Evolutionary conservation across 2,329 filamentous ascomycete genomes (phyloP), one percentile per base, ranked within the genome.

Genomic region (Fusarium sulawesiense): DNA sequence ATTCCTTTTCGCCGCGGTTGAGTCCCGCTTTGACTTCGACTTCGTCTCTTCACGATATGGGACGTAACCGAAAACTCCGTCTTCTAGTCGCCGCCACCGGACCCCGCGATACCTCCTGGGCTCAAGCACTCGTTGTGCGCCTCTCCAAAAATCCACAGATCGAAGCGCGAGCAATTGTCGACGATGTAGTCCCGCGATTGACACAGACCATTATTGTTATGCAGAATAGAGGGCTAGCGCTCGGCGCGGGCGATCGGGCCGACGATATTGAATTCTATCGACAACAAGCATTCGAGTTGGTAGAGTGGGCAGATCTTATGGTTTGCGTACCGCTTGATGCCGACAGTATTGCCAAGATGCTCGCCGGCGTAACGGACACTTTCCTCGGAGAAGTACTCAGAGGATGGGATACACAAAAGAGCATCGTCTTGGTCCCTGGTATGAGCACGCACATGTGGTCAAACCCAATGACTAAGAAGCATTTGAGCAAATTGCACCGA

Each of bases 391-490:
- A 95, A 73, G 88, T 97, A 2, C 79, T 98, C 50, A 88, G 94
- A 55, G 92, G 92, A 59, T 98, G 94, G 94, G 91, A 97, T 74
- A 89, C 92, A 1, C 91, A 91, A 9, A 97, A 97, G 81, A 92
- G 91, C 73, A 92, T 97, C 30, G 82, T 97, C 50, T 83, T 98
- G 60, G 90, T 97, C 9, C 94, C 94, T 0, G 93, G 93, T 70
- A 97, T 98, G 94, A 95, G 92, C 34, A 89, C 89, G 2, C 87
- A 92, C 64, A 94, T 95, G 89, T 97, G 93, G 93, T 90, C 94
- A 76, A 94, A 96, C 75, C 93, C 94, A 4, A 90, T 94, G 81
- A 97, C 93, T 18, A 93, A 92, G 81, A 92, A 93, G 75, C 94
- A 97, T 77, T 86, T 97, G 65, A 91, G 88, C 79, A 96, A 97